A percentile compares a stretch with the other conserved stretches of the same genome.
These are phyloP conservation scores for Calonectria fujianensis DNA, from an alignment of 2,329 filamentous ascomycete species.

Conservation along the genomic window DNA sequence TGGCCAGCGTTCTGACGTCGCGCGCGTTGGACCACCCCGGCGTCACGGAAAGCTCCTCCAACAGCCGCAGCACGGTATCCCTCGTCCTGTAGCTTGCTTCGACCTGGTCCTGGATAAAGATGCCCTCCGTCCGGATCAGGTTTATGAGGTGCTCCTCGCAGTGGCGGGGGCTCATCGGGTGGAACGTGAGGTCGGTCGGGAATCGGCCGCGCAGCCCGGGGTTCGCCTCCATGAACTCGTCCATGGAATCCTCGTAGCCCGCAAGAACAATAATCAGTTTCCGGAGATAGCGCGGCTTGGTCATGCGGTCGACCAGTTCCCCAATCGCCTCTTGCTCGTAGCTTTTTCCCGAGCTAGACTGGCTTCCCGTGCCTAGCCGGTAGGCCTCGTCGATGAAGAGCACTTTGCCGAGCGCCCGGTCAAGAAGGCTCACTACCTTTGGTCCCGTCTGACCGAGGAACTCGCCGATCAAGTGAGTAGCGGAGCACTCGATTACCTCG, in stretches of 20 bases:
- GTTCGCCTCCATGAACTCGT: conserved; percentile 76
- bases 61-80: not conserved
- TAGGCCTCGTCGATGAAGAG: conserved; percentile 85
- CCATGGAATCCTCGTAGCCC: conserved; percentile 80
- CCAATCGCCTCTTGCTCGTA: conserved; percentile 75
- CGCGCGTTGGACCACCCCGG: conserved; percentile 14
- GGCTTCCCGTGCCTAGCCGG: conserved; percentile 69
- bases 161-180: conserved; percentile 64
- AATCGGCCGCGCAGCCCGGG: conserved; percentile 79
- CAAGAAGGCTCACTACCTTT: conserved; percentile 75
- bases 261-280: conserved; percentile 81
- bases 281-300: conserved; percentile 72
- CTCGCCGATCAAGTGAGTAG: conserved; percentile 79
- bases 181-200: conserved; percentile 75
- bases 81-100: not conserved
- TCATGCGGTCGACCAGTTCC: conserved; percentile 70
- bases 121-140: not conserved
- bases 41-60: not conserved
- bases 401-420: conserved; percentile 79
- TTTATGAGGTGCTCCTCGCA: conserved; percentile 67
- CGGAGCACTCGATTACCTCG: conserved; percentile 80
- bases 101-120: not conserved
- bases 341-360: conserved; percentile 55
- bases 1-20: conserved; percentile 12
- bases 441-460: conserved; percentile 82